Conservation (phyloP, 371 early-diverging fungal species). For the Mucor circinelloides region DNA sequence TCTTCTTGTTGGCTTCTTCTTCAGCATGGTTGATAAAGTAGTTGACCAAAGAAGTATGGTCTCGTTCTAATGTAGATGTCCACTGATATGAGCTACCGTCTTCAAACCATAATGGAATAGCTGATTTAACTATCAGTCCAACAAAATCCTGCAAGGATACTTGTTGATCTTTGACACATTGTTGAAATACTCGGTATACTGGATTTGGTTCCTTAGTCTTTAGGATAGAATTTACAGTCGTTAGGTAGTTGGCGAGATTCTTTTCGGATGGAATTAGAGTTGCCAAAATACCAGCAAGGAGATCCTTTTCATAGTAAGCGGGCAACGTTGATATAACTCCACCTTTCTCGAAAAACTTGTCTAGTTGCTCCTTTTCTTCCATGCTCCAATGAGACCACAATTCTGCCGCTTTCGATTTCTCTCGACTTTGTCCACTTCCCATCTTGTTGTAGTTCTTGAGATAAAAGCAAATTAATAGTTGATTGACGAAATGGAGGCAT, state of each 20-base stretch:
- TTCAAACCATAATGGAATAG: conserved; percentile 41
- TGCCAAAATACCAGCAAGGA: background rate
- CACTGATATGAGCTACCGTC: conserved; percentile 8
- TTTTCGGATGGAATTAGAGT: background rate
- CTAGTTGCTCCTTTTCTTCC: conserved; percentile 3
- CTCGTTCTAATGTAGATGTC: background rate
- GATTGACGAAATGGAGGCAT: background rate
- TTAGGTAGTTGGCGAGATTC: background rate
- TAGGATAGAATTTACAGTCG: background rate
- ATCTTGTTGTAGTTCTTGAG: background rate
- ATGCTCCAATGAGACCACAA: conserved; percentile 15
- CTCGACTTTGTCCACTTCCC: conserved; percentile 24
- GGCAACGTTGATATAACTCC: background rate
- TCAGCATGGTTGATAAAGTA: conserved; percentile 24
- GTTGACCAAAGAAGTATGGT: conserved; percentile 9
- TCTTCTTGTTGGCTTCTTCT: conserved; percentile 13
- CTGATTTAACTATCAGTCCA: conserved; percentile 14
- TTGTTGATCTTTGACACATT: conserved; percentile 2
- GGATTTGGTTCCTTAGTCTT: background rate
- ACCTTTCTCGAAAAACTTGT: conserved; percentile 2
- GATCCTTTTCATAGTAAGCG: background rate
- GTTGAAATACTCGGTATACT: conserved; percentile 18
- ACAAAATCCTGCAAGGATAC: conserved; percentile 31
- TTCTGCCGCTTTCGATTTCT: background rate
- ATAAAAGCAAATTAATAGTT: background rate